Conservation (phyloP, 73 alveolate genomes). For the Paramecium sonneborni region DNA sequence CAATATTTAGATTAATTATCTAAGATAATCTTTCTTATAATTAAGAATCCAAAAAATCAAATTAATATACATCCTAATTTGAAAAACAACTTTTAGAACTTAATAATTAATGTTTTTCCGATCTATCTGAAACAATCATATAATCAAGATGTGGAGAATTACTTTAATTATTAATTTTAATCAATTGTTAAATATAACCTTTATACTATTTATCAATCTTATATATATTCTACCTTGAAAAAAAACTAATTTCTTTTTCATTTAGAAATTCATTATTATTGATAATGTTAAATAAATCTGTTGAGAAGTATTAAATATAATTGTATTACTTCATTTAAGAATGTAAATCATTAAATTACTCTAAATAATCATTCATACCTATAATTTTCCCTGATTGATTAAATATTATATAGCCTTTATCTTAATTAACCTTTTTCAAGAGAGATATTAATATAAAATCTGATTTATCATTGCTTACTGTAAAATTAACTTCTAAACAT, state of each 20-base stretch:
- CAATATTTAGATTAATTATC: not conserved
- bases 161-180: not conserved
- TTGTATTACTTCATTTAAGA: not conserved
- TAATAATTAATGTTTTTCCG: not conserved
- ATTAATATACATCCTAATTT: not conserved
- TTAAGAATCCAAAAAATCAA: not conserved
- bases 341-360: not conserved
- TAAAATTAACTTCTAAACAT: not conserved
- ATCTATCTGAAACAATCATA: not conserved
- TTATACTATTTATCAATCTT: not conserved
- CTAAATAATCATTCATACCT: not conserved
- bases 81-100: not conserved
- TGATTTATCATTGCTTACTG: not conserved
- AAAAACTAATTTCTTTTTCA: not conserved
- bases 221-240: not conserved
- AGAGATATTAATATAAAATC: not conserved
- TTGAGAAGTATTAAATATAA: not conserved
- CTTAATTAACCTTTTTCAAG: not conserved
- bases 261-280: not conserved
- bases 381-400: not conserved
- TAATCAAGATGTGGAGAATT: not conserved
- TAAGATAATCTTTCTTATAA: not conserved
- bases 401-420: not conserved
- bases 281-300: not conserved
- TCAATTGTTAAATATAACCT: not conserved